Evolutionary conservation across 306 rosid genomes (phyloP), one percentile per base, ranked within the genome.

Genomic region (Cucurbita argyrosperma): DNA sequence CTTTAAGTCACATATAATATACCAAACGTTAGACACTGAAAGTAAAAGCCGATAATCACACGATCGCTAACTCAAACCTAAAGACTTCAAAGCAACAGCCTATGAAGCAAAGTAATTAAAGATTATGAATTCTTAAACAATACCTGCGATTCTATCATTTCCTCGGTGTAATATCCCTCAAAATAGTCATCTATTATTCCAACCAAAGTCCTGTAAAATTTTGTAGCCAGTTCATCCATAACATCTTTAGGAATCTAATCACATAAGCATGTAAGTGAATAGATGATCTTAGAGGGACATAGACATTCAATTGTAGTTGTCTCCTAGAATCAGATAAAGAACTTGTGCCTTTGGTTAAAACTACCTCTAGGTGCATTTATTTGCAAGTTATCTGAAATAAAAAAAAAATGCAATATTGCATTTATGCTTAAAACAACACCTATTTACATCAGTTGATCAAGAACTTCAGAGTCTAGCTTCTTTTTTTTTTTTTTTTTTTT

Each of bases 61-160:
- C 54, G 18, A 45, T 2, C 6, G 5, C 42, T 45, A 46, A 50
- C 56, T 42, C 42, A 46, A 69, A 38, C 45, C 42, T 49, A 69
- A 47, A 69, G 74, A 69, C 13, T 69, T 69, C 58, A 14, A 47
- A 46, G 74, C 74, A 45, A 45, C 21, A 13, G 43, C 58, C 53
- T 69, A 12, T 4, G 21, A 49, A 14, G 5, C 57, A 49, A 69
- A 60, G 75, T 40, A 77, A 76, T 70, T 19, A 77, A 49, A 69
- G 15, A 18, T 43, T 39, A 63, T 50, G 38, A 53, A 5, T 61
- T 60, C 58, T 39, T 67, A 71, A 63, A 74, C 74, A 78, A 76
- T 63, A 93, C 98, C 96, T 93, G 98, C 18, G 96, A 87, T 87
- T 90, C 96, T 84, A 87, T 86, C 99, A 94, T 91, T 84, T 94